A percentile compares a stretch with the other conserved stretches of the same genome.
Conservation (phyloP, 148 eudicot genomes). For the Rhododendron molle region DNA sequence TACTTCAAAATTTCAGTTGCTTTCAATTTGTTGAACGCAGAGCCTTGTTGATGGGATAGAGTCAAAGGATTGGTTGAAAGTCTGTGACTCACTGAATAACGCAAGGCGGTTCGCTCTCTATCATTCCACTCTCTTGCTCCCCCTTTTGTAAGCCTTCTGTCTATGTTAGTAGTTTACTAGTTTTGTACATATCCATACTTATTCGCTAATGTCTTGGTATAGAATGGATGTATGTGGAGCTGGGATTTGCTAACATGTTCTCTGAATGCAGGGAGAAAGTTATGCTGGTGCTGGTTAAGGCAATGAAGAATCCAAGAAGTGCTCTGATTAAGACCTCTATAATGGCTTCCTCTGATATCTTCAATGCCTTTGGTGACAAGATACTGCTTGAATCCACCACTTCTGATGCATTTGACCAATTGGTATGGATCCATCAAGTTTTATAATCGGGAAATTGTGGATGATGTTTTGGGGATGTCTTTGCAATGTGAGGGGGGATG, state of each 20-base stretch:
- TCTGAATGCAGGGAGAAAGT: constrained; percentile 61
- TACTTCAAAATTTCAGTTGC: neutral
- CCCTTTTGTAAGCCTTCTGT: constrained; percentile 53
- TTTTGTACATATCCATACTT: neutral
- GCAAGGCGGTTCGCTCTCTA: constrained; percentile 61
- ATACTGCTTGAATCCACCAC: constrained; percentile 42
- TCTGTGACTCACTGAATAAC: constrained; percentile 77
- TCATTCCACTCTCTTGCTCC: constrained; percentile 63
- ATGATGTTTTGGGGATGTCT: neutral
- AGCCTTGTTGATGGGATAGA: constrained; percentile 70
- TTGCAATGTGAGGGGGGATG: no score
- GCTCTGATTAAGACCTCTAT: constrained; percentile 88
- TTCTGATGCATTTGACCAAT: constrained; percentile 56
- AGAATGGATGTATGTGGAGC: neutral
- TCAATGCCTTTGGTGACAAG: constrained; percentile 58
- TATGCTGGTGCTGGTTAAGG: constrained; percentile 61
- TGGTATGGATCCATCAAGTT: constrained; percentile 37
- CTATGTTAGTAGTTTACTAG: neutral
- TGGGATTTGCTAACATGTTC: constrained; percentile 4
- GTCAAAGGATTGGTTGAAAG: constrained; percentile 83
- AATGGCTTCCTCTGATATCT: constrained; percentile 87
- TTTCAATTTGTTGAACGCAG: constrained; percentile 29
- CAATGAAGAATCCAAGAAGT: constrained; percentile 98
- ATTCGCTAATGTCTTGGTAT: neutral
- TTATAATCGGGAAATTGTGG: neutral